These are phyloP conservation scores for Cryphonectria carpinicola DNA, from an alignment of 2,329 filamentous ascomycete genomes.

Conservation along the genomic window DNA sequence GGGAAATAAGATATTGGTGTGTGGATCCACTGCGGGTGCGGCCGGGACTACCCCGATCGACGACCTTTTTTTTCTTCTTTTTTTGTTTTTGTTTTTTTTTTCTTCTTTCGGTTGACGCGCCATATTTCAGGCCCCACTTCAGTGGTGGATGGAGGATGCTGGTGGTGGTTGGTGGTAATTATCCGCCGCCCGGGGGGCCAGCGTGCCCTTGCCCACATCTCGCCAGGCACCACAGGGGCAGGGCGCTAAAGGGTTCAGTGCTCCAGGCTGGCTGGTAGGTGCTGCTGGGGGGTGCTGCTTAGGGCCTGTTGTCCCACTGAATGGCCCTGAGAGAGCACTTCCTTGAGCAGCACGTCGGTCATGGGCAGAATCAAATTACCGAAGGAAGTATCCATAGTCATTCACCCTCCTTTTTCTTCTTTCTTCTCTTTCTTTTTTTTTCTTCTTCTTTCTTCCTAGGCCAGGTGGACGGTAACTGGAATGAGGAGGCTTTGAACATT, in stretches of 20 bases:
- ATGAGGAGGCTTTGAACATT: not conserved
- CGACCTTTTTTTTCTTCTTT: not conserved
- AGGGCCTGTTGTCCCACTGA: not conserved
- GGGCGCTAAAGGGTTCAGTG: not conserved
- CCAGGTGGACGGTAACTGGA: not conserved
- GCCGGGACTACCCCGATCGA: slow-evolving; percentile 3
- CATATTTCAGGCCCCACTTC: not conserved
- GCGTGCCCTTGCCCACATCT: not conserved
- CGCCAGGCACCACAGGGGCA: not conserved
- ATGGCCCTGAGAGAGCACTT: not conserved
- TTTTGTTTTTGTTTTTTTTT: too few relatives aligned
- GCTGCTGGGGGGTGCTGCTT: too few relatives aligned
- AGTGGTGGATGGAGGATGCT: too few relatives aligned
- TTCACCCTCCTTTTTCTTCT: too few relatives aligned
- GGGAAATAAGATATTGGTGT: slow-evolving; percentile 4
- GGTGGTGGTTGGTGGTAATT: not conserved
- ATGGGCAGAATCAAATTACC: too few relatives aligned
- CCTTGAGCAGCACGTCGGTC: too few relatives aligned
- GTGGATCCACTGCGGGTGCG: slow-evolving; percentile 10
- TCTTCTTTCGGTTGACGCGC: not conserved
- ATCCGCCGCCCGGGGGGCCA: not conserved
- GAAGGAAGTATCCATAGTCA: too few relatives aligned
- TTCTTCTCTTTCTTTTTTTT: not conserved
- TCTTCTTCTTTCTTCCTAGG: not conserved
- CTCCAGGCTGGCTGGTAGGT: not conserved